Conservation (phyloP, 805 yeast genomes). For the Wickerhamomyces queroliae region DNA sequence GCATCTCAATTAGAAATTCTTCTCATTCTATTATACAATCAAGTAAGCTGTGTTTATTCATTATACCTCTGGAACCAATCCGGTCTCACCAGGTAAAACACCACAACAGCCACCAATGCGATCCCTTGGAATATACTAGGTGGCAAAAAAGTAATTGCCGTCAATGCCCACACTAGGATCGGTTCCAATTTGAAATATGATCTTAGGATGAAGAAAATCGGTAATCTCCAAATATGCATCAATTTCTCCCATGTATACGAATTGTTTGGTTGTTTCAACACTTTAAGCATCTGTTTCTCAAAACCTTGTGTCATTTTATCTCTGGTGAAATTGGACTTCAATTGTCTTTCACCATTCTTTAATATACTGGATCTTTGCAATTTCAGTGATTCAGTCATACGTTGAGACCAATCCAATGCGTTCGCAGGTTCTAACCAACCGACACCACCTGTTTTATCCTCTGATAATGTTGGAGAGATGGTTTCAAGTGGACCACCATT, state of each 20-base stretch:
- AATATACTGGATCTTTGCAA: conserved; percentile 15
- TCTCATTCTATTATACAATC: no score
- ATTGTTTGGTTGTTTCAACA: conserved; percentile 19
- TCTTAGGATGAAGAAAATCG: conserved; percentile 10
- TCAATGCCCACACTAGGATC: conserved; percentile 9
- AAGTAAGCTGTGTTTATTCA: no score
- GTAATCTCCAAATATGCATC: conserved; percentile 17
- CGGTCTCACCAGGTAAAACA: background rate
- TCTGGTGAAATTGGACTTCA: conserved; percentile 28
- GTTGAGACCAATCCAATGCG: no score
- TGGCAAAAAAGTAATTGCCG: conserved; percentile 13
- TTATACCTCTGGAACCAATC: background rate
- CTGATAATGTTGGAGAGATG: conserved; percentile 27
- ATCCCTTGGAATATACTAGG: conserved; percentile 14
- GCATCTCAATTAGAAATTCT: no score
- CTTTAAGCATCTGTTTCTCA: conserved; percentile 27
- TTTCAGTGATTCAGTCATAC: conserved; percentile 31
- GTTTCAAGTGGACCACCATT: conserved; percentile 95
- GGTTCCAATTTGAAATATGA: conserved; percentile 3
- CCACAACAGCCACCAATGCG: conserved; percentile 1
- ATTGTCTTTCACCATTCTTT: conserved; percentile 25
- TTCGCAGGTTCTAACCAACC: conserved; percentile 59
- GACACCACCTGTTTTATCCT: conserved; percentile 37
- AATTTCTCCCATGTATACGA: conserved; percentile 26
- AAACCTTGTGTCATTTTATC: conserved; percentile 33